A percentile compares a stretch with the other conserved stretches of the same genome.
Evolutionary conservation across 2,329 filamentous ascomycete species (phyloP).

Genomic region (Rugonectria rugulosa): DNA sequence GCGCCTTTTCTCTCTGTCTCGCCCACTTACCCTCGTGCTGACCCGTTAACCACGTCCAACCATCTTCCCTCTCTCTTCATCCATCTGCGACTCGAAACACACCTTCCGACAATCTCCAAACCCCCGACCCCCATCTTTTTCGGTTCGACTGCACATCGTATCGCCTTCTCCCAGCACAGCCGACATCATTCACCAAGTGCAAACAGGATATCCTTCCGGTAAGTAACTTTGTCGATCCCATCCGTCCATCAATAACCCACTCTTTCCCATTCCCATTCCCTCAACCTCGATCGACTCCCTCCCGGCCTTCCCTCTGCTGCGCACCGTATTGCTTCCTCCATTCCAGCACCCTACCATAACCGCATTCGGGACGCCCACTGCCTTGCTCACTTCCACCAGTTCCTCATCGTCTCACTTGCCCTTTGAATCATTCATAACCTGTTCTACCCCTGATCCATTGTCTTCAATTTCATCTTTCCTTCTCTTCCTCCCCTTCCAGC

Average conservation of each 20-base stretch:
- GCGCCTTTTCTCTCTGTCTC: conserved; percentile 11
- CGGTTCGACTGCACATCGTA: background rate
- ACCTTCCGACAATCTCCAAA: conserved; percentile 17
- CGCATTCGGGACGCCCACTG: conserved; percentile 1
- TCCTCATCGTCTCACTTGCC: conserved; percentile 1
- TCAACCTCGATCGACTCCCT: background rate
- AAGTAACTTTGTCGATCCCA: background rate
- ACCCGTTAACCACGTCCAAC: conserved; percentile 12
- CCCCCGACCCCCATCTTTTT: conserved; percentile 9
- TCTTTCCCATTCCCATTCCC: conserved; percentile 9
- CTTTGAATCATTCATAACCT: conserved; percentile 20
- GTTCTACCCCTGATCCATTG: conserved; percentile 10
- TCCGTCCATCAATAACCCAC: background rate
- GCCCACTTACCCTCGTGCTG: conserved; percentile 1
- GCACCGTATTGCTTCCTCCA: conserved; percentile 9
- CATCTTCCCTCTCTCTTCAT: conserved; percentile 14
- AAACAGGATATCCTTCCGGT: too few species aligned
- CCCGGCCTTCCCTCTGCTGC: background rate
- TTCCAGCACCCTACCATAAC: conserved; percentile 12
- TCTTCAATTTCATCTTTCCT: conserved; percentile 3
- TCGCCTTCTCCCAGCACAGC: background rate
- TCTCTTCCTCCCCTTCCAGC: background rate
- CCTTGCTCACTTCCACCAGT: background rate
- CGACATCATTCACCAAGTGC: background rate
- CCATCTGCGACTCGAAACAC: conserved; percentile 19